phyloP scores from a whole-genome alignment of 306 rosid species.

The Coriaria nepalensis region DNA sequence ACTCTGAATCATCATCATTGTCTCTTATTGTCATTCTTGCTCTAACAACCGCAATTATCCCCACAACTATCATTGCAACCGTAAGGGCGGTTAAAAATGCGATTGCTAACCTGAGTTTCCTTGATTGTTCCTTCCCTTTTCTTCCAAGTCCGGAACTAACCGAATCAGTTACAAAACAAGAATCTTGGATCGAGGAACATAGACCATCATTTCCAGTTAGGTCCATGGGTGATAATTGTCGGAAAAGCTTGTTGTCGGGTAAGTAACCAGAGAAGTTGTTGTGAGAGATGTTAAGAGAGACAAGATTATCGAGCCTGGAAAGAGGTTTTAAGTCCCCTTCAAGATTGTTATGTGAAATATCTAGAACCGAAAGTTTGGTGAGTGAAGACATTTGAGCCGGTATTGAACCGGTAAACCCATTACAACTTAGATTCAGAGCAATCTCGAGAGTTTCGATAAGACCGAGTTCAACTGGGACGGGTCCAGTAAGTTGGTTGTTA shows the following conservation, averaged over 20 bases:
- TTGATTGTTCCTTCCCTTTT: conserved; percentile 29
- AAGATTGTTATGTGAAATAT: conserved; percentile 72
- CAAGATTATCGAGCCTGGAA: conserved; percentile 61
- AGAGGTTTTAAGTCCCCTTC: conserved; percentile 65
- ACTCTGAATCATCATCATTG: conserved; percentile 48
- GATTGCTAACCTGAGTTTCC: conserved; percentile 58
- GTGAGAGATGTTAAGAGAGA: conserved; percentile 70
- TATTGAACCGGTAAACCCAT: conserved; percentile 49
- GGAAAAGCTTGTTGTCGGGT: conserved; percentile 76
- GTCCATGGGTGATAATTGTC: conserved; percentile 54
- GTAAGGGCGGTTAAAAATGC: conserved; percentile 58
- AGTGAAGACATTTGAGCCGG: conserved; percentile 65
- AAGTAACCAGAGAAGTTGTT: conserved; percentile 65
- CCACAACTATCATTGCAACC: conserved; percentile 55
- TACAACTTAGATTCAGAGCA: conserved; percentile 73
- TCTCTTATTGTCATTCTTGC: conserved; percentile 42
- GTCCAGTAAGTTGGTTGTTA: conserved; percentile 53
- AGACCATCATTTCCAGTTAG: conserved; percentile 63
- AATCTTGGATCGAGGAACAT: conserved; percentile 42
- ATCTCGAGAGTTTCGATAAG: conserved; percentile 59
- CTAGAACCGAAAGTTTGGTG: conserved; percentile 65
- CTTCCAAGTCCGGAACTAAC: conserved; percentile 19
- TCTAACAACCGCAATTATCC: conserved; percentile 62
- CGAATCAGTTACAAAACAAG: conserved; percentile 47
- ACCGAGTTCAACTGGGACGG: conserved; percentile 55